phyloP scores from a whole-genome alignment of 306 rosid species.

The Chamaecrista fasciculata region DNA sequence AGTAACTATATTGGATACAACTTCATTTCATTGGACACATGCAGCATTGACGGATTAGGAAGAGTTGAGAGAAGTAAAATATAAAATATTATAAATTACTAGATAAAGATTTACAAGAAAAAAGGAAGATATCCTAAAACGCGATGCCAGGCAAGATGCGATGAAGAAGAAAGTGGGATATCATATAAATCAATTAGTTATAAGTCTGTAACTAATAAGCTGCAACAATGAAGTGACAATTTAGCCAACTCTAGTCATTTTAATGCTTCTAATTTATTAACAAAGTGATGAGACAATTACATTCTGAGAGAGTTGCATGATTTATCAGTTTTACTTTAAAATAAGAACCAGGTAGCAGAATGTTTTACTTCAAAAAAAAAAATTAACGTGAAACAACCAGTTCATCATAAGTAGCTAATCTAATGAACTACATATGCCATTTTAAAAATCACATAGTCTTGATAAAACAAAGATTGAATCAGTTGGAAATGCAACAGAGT shows the following conservation, averaged over 20 bases:
- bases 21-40: conserved; percentile 6
- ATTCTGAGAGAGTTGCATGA: not conserved
- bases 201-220: conserved; percentile 6
- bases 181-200: not conserved
- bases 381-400: not conserved
- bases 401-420: not conserved
- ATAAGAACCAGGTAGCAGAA: not conserved
- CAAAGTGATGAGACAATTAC: not conserved
- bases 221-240: not conserved
- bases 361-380: not conserved
- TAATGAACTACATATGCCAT: conserved; percentile 16
- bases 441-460: not conserved
- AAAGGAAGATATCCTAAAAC: conserved; percentile 2
- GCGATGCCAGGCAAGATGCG: not conserved
- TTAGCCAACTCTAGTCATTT: not conserved
- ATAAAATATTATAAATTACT: not conserved
- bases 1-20: not conserved
- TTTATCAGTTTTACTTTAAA: not conserved
- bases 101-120: too few species aligned
- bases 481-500: conserved; percentile 5
- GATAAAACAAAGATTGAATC: not conserved
- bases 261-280: conserved; percentile 6
- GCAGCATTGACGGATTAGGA: not conserved
- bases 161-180: not conserved
- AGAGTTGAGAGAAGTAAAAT: not conserved